Conservation (phyloP, 345 rosid genomes). For the Rhodomyrtus tomentosa region DNA sequence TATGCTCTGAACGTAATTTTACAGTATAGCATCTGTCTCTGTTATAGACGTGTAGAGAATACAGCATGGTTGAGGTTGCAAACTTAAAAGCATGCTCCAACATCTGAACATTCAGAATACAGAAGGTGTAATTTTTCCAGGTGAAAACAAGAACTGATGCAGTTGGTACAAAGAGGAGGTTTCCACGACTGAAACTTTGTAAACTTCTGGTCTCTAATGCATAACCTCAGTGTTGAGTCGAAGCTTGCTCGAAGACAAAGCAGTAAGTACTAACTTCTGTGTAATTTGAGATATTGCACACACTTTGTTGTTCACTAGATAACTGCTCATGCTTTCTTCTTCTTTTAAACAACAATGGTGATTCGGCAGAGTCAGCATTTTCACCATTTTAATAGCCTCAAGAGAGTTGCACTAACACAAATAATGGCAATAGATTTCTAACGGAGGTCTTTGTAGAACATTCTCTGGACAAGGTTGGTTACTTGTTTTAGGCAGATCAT, state of each 20-base stretch:
- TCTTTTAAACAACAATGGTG: no score
- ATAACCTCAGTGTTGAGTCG: background rate
- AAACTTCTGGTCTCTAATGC: background rate
- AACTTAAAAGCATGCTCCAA: no score
- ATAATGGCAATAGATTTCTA: background rate
- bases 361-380: background rate
- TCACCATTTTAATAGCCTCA: background rate
- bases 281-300: background rate
- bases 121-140: background rate
- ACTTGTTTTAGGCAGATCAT: background rate
- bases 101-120: conserved; percentile 13
- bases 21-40: no score
- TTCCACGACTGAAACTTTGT: background rate
- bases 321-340: background rate
- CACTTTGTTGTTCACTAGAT: background rate
- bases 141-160: background rate
- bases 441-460: no score
- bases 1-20: no score
- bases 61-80: no score
- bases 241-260: background rate
- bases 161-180: background rate
- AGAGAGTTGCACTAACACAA: background rate
- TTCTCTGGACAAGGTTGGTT: conserved; percentile 19
- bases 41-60: no score
- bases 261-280: background rate